Evolutionary conservation across 2,329 filamentous ascomycete species (phyloP).

Genomic region (Monosporascus sp.): DNA sequence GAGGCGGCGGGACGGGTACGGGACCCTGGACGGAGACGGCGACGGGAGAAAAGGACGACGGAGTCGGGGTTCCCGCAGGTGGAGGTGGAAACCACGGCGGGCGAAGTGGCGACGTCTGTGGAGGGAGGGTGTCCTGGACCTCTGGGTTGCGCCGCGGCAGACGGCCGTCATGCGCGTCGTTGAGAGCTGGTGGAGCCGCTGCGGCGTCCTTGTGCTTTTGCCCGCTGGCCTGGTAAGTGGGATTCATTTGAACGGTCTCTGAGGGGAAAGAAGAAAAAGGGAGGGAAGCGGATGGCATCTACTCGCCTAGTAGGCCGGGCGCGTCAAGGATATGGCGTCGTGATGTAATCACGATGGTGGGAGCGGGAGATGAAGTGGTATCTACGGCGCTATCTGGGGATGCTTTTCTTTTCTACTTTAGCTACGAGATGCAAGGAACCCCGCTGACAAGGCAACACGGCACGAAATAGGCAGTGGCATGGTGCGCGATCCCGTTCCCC

Average conservation of each 20-base stretch:
- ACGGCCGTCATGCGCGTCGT: conserved; percentile 53
- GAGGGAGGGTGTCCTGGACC: conserved; percentile 38
- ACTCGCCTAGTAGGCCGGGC: too few relatives aligned
- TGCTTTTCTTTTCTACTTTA: too few relatives aligned
- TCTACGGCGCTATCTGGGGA: not conserved
- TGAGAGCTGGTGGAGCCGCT: conserved; percentile 59
- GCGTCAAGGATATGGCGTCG: not conserved
- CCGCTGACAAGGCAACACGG: conserved; percentile 6
- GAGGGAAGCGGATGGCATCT: not conserved
- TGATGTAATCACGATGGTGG: not conserved
- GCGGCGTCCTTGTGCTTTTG: conserved; percentile 54
- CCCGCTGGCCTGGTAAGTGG: conserved; percentile 53
- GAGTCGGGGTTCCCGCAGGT: conserved; percentile 19
- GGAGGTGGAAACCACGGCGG: conserved; percentile 27
- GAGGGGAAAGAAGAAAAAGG: not conserved
- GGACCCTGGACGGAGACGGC: not conserved
- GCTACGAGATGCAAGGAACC: not conserved
- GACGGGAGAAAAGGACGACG: conserved; percentile 20
- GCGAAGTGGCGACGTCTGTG: conserved; percentile 24
- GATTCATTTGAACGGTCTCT: not conserved
- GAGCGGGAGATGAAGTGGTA: not conserved
- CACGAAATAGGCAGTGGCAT: conserved; percentile 48
- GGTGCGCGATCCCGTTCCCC: conserved; percentile 62
- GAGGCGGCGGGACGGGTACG: conserved; percentile 24
- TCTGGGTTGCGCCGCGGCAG: conserved; percentile 58